These are phyloP conservation scores for Gynostemma pentaphyllum DNA, from an alignment of 306 rosid genomes.

Conservation along the genomic window DNA sequence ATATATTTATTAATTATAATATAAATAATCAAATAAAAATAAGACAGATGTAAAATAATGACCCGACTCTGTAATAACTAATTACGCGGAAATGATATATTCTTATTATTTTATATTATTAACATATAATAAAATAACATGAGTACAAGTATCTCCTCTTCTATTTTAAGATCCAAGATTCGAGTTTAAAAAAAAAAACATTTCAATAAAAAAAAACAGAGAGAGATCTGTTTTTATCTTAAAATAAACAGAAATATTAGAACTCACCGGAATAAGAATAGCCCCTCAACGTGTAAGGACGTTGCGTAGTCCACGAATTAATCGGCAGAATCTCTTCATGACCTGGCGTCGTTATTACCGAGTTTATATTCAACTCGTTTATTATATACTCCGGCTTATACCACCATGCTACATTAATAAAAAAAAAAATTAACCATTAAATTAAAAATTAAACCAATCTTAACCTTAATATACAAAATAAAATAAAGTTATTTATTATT, in stretches of 20 bases:
- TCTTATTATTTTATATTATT: no score
- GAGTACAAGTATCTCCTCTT: no score
- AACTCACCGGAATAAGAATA: constrained; percentile 78
- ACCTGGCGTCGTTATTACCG: constrained; percentile 75
- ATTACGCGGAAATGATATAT: no score
- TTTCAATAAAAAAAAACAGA: not conserved
- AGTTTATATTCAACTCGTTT: constrained; percentile 75
- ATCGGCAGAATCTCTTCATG: constrained; percentile 77
- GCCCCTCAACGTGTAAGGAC: constrained; percentile 52
- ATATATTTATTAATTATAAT: no score
- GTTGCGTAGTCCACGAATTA: constrained; percentile 60
- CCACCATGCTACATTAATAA: constrained; percentile 67
- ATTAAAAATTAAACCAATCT: not conserved
- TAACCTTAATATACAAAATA: no score
- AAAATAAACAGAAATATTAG: no score
- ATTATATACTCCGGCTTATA: constrained; percentile 71
- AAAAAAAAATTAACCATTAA: not conserved
- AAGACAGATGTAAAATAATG: no score
- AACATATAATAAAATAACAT: no score
- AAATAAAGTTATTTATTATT: not conserved
- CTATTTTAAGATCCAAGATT: no score
- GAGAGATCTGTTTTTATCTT: no score
- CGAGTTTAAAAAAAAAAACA: not conserved
- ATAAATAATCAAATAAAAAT: no score
- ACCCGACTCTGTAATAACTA: no score